phyloP scores from a whole-genome alignment of 176 grass and related monocot species.

The Poa annua region DNA sequence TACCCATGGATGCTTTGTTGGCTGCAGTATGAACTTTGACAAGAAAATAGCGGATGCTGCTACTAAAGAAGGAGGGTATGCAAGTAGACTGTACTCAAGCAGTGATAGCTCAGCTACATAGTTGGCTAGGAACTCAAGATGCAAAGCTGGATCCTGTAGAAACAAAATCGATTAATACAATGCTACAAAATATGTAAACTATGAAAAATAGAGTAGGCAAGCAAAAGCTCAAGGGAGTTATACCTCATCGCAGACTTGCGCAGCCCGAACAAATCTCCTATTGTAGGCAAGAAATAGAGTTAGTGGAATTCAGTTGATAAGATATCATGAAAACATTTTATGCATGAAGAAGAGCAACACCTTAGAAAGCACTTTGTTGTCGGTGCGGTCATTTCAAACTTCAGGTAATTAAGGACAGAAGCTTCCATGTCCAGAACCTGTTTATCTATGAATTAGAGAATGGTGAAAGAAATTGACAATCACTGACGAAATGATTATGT shows the following conservation, averaged over 20 bases:
- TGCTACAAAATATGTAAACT: neutral
- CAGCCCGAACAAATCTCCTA: constrained; percentile 90
- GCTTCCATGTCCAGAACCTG: constrained; percentile 97
- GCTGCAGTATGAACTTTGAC: constrained; percentile 88
- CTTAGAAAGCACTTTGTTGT: constrained; percentile 94
- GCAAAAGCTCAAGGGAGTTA: constrained; percentile 12
- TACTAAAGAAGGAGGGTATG: constrained; percentile 76
- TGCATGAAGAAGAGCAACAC: constrained; percentile 41
- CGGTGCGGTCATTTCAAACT: constrained; percentile 94
- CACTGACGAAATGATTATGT: neutral
- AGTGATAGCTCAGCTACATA: constrained; percentile 90
- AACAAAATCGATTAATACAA: constrained; percentile 27
- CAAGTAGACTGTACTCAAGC: constrained; percentile 86
- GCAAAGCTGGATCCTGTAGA: constrained; percentile 72
- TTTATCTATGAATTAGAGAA: constrained; percentile 23
- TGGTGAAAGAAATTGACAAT: neutral
- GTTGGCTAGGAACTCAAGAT: constrained; percentile 85
- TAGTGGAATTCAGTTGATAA: constrained; percentile 1
- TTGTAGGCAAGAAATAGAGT: constrained; percentile 36
- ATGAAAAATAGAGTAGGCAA: neutral
- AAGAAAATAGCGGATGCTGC: constrained; percentile 88
- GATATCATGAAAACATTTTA: neutral
- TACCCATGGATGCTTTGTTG: constrained; percentile 88
- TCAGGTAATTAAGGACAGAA: constrained; percentile 79
- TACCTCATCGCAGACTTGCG: constrained; percentile 86